Evolutionary conservation across 2,329 filamentous ascomycete genomes (phyloP), one percentile per base, ranked within the genome.

Genomic region (Trichophyton benhamiae): DNA sequence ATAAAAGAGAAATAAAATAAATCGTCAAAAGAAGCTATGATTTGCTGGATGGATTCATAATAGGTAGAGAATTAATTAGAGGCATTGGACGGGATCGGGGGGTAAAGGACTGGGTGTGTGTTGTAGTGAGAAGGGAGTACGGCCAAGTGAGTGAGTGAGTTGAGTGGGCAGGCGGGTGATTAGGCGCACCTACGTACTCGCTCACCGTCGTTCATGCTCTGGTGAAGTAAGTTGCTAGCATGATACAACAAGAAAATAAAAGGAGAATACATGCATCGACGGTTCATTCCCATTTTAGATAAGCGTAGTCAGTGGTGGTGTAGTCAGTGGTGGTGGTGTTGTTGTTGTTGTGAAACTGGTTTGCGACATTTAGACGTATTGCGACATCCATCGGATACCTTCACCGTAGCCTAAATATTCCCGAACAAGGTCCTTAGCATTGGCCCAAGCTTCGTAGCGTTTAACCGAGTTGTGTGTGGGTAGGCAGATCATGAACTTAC

Each of bases 321-420:
- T 27, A 20, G 20, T 20, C 20, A 20, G 20, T 20, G 20, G 20
- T 20, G 20, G 20, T 27, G 27, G 1, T 27, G 27, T 6, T 30
- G 27, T 7, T 30, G 27, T 30, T 30, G 27, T 7, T 30, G 6
- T 30, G 27, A 30, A 30, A 1, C 87, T 22, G 33, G 9, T 13
- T 38, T 38, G 33, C 33, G 33, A 38, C 11, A 41, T 58, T 15
- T 58, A 95, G 73, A 95, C 89, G 72, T 95, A 95, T 81, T 95
- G 90, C 61, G 89, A 89, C 77, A 95, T 77, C 91, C 90, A 95
- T 79, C 89, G 85, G 77, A 95, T 92, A 69, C 83, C 91, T 69
- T 95, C 91, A 60, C 89, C 89, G 75, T 95, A 95, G 67, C 88
- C 84, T 87, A 66, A 62, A 2, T 42, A 44, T 30, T 30, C 41